These are phyloP conservation scores for Obelidium mucronatum DNA, from an alignment of 192 early-diverging fungal species.

Conservation along the genomic window DNA sequence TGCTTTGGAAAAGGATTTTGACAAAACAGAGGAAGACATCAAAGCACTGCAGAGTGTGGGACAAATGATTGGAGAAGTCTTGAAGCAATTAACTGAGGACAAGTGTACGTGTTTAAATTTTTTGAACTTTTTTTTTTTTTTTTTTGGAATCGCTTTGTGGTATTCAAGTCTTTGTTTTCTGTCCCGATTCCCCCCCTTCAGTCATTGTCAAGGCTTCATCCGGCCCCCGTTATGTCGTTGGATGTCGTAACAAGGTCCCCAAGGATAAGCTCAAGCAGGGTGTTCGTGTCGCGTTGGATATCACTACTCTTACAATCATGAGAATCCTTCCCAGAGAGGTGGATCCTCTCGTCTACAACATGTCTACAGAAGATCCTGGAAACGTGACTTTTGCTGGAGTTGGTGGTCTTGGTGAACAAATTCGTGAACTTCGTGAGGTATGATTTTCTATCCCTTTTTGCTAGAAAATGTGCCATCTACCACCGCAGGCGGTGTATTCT, in stretches of 20 bases:
- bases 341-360: slow-evolving; percentile 99
- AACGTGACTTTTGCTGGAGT: slow-evolving; percentile 95
- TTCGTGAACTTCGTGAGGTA: slow-evolving; percentile 95
- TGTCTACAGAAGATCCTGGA: slow-evolving; percentile 98
- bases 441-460: slow-evolving; percentile 8
- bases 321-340: slow-evolving; percentile 97
- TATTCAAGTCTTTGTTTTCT: not conserved
- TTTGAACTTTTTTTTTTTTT: not conserved
- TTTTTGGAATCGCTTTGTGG: not conserved
- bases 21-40: slow-evolving; percentile 97
- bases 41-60: slow-evolving; percentile 99
- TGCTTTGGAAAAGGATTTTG: slow-evolving; percentile 87
- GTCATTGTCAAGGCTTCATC: slow-evolving; percentile 97
- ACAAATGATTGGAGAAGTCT: slow-evolving; percentile 97
- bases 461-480: not conserved
- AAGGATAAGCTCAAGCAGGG: slow-evolving; percentile 96
- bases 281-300: slow-evolving; percentile 98
- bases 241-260: slow-evolving; percentile 92
- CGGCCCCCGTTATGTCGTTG: slow-evolving; percentile 98
- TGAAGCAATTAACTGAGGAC: slow-evolving; percentile 97
- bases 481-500: too few species aligned
- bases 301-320: slow-evolving; percentile 99
- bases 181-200: slow-evolving; percentile 35
- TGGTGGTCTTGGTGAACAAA: slow-evolving; percentile 95
- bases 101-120: slow-evolving; percentile 71